Percentiles rank a stretch among this genome's conserved stretches.
phyloP scores from a whole-genome alignment of 129 eudicot genomes.

The Centrapalus pauciflorus region DNA sequence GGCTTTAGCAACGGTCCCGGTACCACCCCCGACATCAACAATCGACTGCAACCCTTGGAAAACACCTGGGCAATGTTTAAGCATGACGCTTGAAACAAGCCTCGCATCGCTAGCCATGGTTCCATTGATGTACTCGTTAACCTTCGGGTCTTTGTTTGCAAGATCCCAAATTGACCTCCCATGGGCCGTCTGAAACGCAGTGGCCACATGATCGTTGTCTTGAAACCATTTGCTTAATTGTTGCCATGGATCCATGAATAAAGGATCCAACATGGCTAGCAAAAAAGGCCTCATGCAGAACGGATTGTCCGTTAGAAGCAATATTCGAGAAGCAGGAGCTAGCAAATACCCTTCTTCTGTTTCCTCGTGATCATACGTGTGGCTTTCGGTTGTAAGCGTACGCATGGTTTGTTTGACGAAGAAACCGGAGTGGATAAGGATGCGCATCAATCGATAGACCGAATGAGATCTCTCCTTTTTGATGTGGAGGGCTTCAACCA shows the following conservation, averaged over 20 bases:
- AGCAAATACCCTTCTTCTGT: constrained; percentile 24
- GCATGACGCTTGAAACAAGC: constrained; percentile 11
- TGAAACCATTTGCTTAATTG: constrained; percentile 18
- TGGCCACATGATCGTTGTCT: neutral
- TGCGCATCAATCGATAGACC: constrained; percentile 28
- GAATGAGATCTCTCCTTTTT: constrained; percentile 5
- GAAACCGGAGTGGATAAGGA: constrained; percentile 30
- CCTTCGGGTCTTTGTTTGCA: neutral
- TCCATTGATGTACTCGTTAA: constrained; percentile 12
- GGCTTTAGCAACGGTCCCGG: constrained; percentile 13
- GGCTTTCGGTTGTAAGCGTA: neutral
- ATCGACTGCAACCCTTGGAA: constrained; percentile 27
- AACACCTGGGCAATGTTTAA: neutral
- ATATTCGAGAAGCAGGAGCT: constrained; percentile 24
- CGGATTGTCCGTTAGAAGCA: constrained; percentile 24
- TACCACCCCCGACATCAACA: constrained; percentile 50
- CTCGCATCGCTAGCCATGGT: constrained; percentile 35
- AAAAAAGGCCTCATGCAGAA: constrained; percentile 16
- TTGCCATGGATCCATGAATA: constrained; percentile 8
- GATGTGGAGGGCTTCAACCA: constrained; percentile 25
- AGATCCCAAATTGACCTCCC: constrained; percentile 27
- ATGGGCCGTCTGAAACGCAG: constrained; percentile 21
- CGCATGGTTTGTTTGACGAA: no score
- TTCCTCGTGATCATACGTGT: constrained; percentile 2
- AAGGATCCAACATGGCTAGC: constrained; percentile 10